Evolutionary conservation across 1,284 basidiomycete genomes (phyloP).

Genomic region (Papiliotrema fonsecae): DNA sequence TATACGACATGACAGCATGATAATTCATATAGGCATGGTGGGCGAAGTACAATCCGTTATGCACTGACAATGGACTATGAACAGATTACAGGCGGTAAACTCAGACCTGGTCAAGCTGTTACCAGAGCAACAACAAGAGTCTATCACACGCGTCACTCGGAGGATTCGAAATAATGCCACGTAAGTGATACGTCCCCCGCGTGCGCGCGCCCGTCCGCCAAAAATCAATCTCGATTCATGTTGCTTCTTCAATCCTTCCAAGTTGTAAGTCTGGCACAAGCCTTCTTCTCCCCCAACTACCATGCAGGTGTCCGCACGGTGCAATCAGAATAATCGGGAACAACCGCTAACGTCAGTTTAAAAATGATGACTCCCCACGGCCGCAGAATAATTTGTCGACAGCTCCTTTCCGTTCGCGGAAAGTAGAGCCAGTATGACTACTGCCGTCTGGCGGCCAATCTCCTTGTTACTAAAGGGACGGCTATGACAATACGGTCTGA

Average conservation of each 20-base stretch:
- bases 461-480: slow-evolving; percentile 42
- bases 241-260: slow-evolving; percentile 25
- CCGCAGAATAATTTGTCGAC: slow-evolving; percentile 31
- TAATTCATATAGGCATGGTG: no score
- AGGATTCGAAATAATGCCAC: no score
- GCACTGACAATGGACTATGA: no score
- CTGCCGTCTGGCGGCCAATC: slow-evolving; percentile 36
- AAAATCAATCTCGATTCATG: no score
- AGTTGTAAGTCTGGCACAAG: slow-evolving; percentile 6
- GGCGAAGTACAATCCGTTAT: no score
- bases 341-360: background rate
- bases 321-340: background rate
- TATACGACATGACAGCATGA: no score
- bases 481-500: slow-evolving; percentile 31
- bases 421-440: slow-evolving; percentile 24
- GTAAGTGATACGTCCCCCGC: no score
- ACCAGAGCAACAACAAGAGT: no score
- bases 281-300: slow-evolving; percentile 1
- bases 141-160: no score
- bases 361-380: slow-evolving; percentile 36
- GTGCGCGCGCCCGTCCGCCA: no score
- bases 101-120: no score
- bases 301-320: background rate
- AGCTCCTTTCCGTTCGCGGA: slow-evolving; percentile 11
- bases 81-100: no score